Base-by-base conservation (phyloP, 257 asterid species). In the Solanum raphanifolium region DNA sequence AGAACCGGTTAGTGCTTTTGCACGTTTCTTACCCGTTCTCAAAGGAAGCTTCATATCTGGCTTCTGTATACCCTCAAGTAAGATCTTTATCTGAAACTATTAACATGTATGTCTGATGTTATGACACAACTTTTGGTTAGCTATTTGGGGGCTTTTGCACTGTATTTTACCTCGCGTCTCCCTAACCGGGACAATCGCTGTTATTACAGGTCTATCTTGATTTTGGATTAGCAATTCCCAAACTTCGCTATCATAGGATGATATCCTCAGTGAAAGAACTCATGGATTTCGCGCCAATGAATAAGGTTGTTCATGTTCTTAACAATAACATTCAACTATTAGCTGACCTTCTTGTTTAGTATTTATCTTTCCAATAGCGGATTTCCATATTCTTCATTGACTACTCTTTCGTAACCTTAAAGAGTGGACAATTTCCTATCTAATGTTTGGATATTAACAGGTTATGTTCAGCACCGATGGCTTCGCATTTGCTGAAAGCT, bases 401-500 rank as follows among this genome's bases (percentile, higher is more conserved):
- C 11, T 6, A 55, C 25, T 55, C 65, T 55, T 52, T 52, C 62
- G n/a, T 52, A 52, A 52, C n/a, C 62, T 52, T 52, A 46, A 46
- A 46, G 55, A 46, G 18, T 46, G 58, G 58, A 48, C 58, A 48
- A 15, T 48, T 48, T 48, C 58, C 65, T 55, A 66, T 71, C 16
- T 66, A 65, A 85, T 38, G 81, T 85, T 46, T 66, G 27, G 38
- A 85, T 85, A 76, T 88, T 91, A 89, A 89, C 96, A 97, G 99
- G 96, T 97, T 91, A 97, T 97, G 98, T 95, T 97, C 94, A 97
- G 99, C 90, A 95, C 95, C 23, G 98, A 97, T 89, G 98, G 96
- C 74, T 88, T 89, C 21, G 94, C 93, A 83, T 97, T 97, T 92
- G 97, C 99, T 13, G 98, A 95, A 92, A 92, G 94, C 84, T 97